Evolutionary conservation across 805 yeast species (phyloP).

Genomic region (Candida coleopterorum): DNA sequence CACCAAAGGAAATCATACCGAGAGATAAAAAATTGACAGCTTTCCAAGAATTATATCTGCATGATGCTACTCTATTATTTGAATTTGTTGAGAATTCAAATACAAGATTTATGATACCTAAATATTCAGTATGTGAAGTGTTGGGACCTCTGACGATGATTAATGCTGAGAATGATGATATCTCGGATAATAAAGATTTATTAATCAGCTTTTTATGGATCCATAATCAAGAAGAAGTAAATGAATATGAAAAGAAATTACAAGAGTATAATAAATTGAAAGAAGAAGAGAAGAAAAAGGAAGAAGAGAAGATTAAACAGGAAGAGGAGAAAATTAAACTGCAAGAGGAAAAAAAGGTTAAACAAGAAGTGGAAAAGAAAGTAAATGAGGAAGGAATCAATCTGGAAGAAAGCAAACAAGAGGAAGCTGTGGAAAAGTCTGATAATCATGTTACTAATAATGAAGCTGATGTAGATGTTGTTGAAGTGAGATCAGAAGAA

Average conservation of each 20-base stretch:
- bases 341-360: constrained; percentile 11
- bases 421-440: constrained; percentile 5
- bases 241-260: constrained; percentile 37
- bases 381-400: constrained; percentile 11
- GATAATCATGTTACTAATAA: no score
- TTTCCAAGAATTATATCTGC: constrained; percentile 66
- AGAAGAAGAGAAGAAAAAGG: constrained; percentile 19
- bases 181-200: constrained; percentile 29
- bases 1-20: constrained; percentile 19
- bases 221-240: constrained; percentile 48
- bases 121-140: constrained; percentile 68
- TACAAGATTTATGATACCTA: constrained; percentile 71
- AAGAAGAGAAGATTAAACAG: constrained; percentile 13
- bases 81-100: constrained; percentile 81
- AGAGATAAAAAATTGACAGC: constrained; percentile 64
- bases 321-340: constrained; percentile 24
- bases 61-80: constrained; percentile 70
- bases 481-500: constrained; percentile 1
- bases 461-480: constrained; percentile 12
- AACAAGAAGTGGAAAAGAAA: constrained; percentile 11
- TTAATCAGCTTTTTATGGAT: constrained; percentile 46
- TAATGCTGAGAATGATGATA: constrained; percentile 19
- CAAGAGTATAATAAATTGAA: constrained; percentile 24
- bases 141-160: constrained; percentile 20
- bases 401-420: constrained; percentile 6